phyloP scores from a whole-genome alignment of 345 rosid species.

The Excoecaria agallocha region DNA sequence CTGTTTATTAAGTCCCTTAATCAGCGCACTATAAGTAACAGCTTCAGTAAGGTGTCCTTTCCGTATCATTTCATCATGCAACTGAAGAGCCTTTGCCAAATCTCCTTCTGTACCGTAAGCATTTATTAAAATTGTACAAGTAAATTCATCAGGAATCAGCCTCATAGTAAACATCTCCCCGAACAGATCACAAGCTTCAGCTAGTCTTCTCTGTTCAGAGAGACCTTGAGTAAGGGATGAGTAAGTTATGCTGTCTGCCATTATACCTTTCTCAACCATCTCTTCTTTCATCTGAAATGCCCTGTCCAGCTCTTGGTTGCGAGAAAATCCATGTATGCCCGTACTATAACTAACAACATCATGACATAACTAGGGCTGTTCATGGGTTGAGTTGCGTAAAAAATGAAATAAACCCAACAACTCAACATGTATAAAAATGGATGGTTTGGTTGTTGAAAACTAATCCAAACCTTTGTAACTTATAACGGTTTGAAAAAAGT shows the following conservation, averaged over 20 bases:
- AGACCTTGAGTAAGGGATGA: conserved; percentile 74
- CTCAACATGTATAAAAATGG: too few relatives aligned
- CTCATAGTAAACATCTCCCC: conserved; percentile 58
- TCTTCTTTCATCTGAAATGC: conserved; percentile 58
- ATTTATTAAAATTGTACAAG: conserved; percentile 71
- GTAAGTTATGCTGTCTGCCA: conserved; percentile 65
- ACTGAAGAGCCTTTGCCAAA: conserved; percentile 48
- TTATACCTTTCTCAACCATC: conserved; percentile 62
- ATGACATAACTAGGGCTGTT: conserved; percentile 48
- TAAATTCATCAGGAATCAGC: conserved; percentile 62
- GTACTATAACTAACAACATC: conserved; percentile 88
- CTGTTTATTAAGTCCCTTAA: conserved; percentile 83
- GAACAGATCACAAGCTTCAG: conserved; percentile 70
- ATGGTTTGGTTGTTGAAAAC: too few relatives aligned
- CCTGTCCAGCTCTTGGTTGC: conserved; percentile 50
- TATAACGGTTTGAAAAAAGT: too few relatives aligned
- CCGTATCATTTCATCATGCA: conserved; percentile 76
- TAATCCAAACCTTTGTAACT: too few relatives aligned
- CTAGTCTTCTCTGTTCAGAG: conserved; percentile 59
- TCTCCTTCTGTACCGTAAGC: conserved; percentile 69
- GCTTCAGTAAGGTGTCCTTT: conserved; percentile 77
- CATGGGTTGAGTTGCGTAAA: too few relatives aligned
- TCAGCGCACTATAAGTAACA: conserved; percentile 83
- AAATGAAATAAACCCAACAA: too few relatives aligned
- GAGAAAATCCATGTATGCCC: conserved; percentile 66